A percentile compares a stretch with the other conserved stretches of the same genome.
phyloP scores from a whole-genome alignment of 1,139 yeast genomes.

The Entelexis sorbosivorans region DNA sequence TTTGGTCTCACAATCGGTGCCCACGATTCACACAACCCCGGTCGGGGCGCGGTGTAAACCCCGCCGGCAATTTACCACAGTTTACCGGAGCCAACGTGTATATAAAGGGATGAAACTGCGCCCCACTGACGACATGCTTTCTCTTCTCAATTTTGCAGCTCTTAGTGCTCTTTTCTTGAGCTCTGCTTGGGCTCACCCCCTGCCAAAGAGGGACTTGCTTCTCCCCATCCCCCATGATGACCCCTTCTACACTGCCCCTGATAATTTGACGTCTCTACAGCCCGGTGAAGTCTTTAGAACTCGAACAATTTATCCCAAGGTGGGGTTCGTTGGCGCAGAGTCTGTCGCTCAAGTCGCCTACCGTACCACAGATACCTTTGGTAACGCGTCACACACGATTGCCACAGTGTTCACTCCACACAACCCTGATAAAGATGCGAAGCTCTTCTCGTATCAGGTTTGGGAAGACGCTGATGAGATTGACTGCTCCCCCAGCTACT shows the following conservation, averaged over 20 bases:
- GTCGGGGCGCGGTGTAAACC: no score
- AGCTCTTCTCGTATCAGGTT: constrained; percentile 26
- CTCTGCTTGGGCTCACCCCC: not conserved
- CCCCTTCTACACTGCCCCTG: constrained; percentile 24
- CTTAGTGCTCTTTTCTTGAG: not conserved
- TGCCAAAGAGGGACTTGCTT: constrained; percentile 5
- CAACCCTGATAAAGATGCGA: constrained; percentile 5
- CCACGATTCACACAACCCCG: no score
- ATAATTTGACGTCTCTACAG: constrained; percentile 16
- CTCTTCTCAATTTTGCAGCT: not conserved
- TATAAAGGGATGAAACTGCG: no score
- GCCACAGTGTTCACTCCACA: constrained; percentile 27
- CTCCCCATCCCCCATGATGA: constrained; percentile 21
- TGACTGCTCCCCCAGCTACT: constrained; percentile 26
- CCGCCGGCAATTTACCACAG: no score
- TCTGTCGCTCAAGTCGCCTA: constrained; percentile 24
- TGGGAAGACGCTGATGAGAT: constrained; percentile 26
- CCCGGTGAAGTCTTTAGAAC: constrained; percentile 22
- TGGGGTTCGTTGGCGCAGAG: not conserved
- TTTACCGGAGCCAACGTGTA: not conserved
- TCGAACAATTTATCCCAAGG: constrained; percentile 18
- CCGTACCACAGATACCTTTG: constrained; percentile 24
- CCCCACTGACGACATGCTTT: not conserved
- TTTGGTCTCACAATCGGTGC: no score
- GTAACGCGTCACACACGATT: constrained; percentile 25